Base-by-base conservation (phyloP, 108 stramenopile genomes). In the Fistulifera solaris region DNA sequence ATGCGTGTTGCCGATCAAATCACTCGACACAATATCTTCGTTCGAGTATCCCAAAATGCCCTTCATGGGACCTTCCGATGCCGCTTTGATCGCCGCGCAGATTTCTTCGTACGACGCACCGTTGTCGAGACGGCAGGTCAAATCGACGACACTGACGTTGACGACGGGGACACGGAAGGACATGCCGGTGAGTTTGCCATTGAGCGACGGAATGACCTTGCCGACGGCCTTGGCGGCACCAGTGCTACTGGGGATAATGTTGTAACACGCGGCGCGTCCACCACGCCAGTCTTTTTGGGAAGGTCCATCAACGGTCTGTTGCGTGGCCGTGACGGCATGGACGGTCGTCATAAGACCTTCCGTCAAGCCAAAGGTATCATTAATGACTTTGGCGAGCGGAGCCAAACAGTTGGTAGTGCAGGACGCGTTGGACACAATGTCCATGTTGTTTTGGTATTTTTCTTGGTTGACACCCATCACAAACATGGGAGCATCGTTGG, bases 381-480 rank as follows among this genome's bases (percentile, higher is more conserved):
- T 88, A 77, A 98, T 70, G 95, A 89, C 91, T 83, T 97, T 97
- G 70, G 94, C 95, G 31, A 98, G 54, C 24, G 97, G 97, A 18
- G 97, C 97, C 46, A 98, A 81, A 66, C 97, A 98, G 86, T 98
- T 98, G 70, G 97, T 98, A 56, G 97, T 98, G 62, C 97, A 98
- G 28, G 87, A 90, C 15, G 97, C 97, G 68, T 98, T 98, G 75
- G 97, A 98, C 22, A 98, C 92, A 59, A 98, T 80, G 70, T 88
- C 74, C 75, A 88, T 81, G 63, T 60, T 69, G 28, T 67, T 56
- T 7, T 85, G 72, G 71, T 94, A 96, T 40, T 78, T 69, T 24
- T 70, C 75, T 59, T 87, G 71, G 83, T 98, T 98, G 38, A 98
- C 97, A 54, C 97, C 97, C 78, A 96, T 89, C 8, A 98, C 97